These are phyloP conservation scores for Cucurbita maxima DNA, from an alignment of 306 rosid species.

Conservation along the genomic window DNA sequence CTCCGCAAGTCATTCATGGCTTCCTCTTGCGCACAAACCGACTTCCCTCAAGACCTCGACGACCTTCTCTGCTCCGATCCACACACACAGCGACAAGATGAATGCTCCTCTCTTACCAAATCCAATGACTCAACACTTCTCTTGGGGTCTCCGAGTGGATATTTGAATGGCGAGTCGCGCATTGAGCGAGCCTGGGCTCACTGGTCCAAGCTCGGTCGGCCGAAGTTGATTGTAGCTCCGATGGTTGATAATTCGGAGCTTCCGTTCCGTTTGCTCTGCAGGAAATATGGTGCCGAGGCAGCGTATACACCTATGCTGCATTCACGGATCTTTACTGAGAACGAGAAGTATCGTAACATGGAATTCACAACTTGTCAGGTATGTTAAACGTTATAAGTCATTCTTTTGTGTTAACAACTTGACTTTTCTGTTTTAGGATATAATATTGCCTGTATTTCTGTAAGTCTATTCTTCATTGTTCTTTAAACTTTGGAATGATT, in stretches of 20 bases:
- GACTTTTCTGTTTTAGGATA: not conserved
- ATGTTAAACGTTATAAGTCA: not conserved
- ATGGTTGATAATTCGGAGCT: conserved; percentile 97
- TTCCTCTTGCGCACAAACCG: conserved; percentile 11
- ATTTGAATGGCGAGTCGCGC: conserved; percentile 33
- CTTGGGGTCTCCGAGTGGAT: conserved; percentile 15
- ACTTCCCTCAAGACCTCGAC: conserved; percentile 17
- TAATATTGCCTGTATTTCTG: not conserved
- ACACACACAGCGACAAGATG: conserved; percentile 4
- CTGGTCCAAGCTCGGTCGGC: conserved; percentile 74
- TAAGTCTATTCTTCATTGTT: not conserved
- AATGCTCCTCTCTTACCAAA: not conserved
- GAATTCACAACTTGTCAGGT: conserved; percentile 89
- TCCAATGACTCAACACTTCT: conserved; percentile 5
- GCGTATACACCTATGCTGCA: conserved; percentile 53
- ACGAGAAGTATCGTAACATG: conserved; percentile 61
- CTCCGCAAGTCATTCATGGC: conserved; percentile 31
- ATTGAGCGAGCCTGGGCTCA: conserved; percentile 75
- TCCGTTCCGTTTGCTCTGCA: conserved; percentile 80
- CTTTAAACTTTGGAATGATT: not conserved
- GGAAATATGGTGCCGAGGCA: conserved; percentile 68
- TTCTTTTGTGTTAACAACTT: not conserved
- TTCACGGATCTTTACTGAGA: conserved; percentile 45
- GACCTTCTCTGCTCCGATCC: conserved; percentile 26
- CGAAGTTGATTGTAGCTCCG: conserved; percentile 76